These are phyloP conservation scores for Lithohypha guttulata DNA, from an alignment of 2,329 filamentous ascomycete genomes.

Conservation along the genomic window DNA sequence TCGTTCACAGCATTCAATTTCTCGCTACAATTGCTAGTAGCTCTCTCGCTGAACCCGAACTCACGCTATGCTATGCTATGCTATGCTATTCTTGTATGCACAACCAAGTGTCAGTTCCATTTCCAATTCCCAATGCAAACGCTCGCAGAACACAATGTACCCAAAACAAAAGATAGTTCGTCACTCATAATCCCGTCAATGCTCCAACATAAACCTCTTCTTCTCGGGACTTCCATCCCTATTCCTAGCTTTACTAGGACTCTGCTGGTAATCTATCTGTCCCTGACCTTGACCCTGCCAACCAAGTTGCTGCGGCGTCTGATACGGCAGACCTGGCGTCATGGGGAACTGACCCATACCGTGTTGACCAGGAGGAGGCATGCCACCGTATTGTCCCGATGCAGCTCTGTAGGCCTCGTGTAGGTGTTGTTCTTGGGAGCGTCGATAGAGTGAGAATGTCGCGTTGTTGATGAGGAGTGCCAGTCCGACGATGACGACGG, in stretches of 20 bases:
- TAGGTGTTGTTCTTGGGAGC: constrained; percentile 17
- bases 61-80: too few relatives aligned
- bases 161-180: too few relatives aligned
- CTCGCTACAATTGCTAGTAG: too few relatives aligned
- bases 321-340: constrained; percentile 14
- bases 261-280: constrained; percentile 20
- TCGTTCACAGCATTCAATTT: too few relatives aligned
- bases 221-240: constrained; percentile 20
- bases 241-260: constrained; percentile 20
- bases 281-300: constrained; percentile 14
- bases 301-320: constrained; percentile 14
- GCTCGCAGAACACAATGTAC: too few relatives aligned
- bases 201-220: constrained; percentile 11
- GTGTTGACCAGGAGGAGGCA: constrained; percentile 14
- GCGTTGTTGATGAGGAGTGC: constrained; percentile 20
- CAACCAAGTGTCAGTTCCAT: too few relatives aligned
- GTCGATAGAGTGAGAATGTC: constrained; percentile 19
- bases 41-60: too few relatives aligned
- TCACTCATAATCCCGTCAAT: too few relatives aligned
- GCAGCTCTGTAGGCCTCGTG: constrained; percentile 13
- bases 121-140: too few relatives aligned
- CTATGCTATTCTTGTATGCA: too few relatives aligned
- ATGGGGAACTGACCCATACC: constrained; percentile 13
- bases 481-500: constrained; percentile 17
- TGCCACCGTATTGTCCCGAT: constrained; percentile 14